Conservation (phyloP, 1,284 basidiomycete genomes). For the Omphalotus olearius region DNA sequence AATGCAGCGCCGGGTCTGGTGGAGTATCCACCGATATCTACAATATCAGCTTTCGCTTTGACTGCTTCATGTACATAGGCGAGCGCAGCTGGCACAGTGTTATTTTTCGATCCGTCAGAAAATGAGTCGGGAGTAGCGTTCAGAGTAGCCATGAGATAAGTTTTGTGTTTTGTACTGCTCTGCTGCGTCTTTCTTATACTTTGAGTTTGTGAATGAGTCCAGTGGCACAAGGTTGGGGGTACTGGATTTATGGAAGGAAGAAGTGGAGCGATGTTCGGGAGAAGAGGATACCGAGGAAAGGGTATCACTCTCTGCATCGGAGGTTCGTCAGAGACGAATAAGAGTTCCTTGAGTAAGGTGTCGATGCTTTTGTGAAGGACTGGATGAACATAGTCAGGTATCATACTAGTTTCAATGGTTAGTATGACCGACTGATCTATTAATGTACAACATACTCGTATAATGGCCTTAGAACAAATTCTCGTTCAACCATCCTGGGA, state of each 20-base stretch:
- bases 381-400: slow-evolving; percentile 69
- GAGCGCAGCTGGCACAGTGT: slow-evolving; percentile 45
- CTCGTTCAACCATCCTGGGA: slow-evolving; percentile 75
- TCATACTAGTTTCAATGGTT: slow-evolving; percentile 47
- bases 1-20: slow-evolving; percentile 77
- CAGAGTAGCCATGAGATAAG: slow-evolving; percentile 89
- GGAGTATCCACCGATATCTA: slow-evolving; percentile 95
- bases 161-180: slow-evolving; percentile 31
- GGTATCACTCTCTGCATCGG: slow-evolving; percentile 66
- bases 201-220: slow-evolving; percentile 39
- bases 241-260: slow-evolving; percentile 23
- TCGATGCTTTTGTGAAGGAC: slow-evolving; percentile 41
- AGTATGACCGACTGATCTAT: background rate
- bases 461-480: slow-evolving; percentile 89
- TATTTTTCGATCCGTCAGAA: slow-evolving; percentile 79
- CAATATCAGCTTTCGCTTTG: slow-evolving; percentile 62
- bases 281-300: slow-evolving; percentile 49
- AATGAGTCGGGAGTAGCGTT: slow-evolving; percentile 98
- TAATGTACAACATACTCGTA: slow-evolving; percentile 64
- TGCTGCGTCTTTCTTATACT: slow-evolving; percentile 15
- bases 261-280: slow-evolving; percentile 17
- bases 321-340: slow-evolving; percentile 29
- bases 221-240: slow-evolving; percentile 49
- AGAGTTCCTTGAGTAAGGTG: slow-evolving; percentile 39
- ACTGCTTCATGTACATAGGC: slow-evolving; percentile 45